Percentiles rank a stretch among this genome's conserved stretches.
Conservation (phyloP, 1,284 basidiomycete species). For the Ganoderma lucidum region DNA sequence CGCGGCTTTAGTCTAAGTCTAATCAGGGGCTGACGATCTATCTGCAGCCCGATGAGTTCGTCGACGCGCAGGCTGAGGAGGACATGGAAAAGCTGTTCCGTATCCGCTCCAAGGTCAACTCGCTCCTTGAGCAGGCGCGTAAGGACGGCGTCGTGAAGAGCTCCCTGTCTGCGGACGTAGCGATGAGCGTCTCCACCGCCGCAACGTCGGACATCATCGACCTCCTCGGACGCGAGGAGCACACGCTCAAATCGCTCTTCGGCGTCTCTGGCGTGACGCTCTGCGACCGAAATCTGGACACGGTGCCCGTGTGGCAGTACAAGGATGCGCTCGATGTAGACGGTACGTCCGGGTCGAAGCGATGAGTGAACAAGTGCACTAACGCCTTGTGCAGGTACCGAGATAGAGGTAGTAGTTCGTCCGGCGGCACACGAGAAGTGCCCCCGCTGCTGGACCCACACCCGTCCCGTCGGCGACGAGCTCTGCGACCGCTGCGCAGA, state of each 20-base stretch:
- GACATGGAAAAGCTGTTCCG: constrained; percentile 69
- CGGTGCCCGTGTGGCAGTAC: constrained; percentile 58
- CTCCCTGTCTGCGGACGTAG: constrained; percentile 73
- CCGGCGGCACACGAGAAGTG: constrained; percentile 70
- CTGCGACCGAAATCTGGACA: constrained; percentile 50
- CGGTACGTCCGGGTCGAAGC: constrained; percentile 44
- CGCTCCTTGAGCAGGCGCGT: constrained; percentile 76
- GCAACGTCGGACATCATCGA: constrained; percentile 57
- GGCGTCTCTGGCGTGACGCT: constrained; percentile 77
- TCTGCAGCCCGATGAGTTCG: constrained; percentile 54
- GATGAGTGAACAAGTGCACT: background rate
- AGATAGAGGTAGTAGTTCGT: constrained; percentile 56
- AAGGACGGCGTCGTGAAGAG: constrained; percentile 72
- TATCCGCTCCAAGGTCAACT: constrained; percentile 64
- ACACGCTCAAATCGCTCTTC: constrained; percentile 72
- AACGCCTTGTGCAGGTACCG: constrained; percentile 41
- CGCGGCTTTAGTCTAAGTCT: background rate
- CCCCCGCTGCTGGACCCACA: constrained; percentile 83
- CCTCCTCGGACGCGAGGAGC: constrained; percentile 67
- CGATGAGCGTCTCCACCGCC: constrained; percentile 41
- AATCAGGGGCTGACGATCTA: background rate
- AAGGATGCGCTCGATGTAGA: constrained; percentile 49
- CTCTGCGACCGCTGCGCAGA: constrained; percentile 69
- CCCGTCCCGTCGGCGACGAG: constrained; percentile 51
- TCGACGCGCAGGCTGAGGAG: constrained; percentile 55